Conservation (phyloP, 2,329 filamentous ascomycete species). For the Clonostachys chloroleuca region DNA sequence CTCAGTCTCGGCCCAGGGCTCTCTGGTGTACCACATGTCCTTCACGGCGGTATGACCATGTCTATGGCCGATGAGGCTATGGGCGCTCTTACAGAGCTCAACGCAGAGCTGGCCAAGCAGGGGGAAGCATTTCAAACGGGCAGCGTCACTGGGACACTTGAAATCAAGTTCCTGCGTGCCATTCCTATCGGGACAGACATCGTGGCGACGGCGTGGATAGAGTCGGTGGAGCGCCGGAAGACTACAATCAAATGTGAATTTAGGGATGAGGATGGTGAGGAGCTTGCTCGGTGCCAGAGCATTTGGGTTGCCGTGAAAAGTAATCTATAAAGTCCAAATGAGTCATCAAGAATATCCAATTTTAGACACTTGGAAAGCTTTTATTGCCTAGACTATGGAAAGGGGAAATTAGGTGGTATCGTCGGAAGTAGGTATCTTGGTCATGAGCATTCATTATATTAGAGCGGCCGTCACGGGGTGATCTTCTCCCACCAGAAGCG, state of each 20-base stretch:
- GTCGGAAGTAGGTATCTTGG: too few relatives aligned
- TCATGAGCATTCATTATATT: too few relatives aligned
- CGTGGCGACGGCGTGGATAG: conserved; percentile 20
- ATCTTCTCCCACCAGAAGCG: too few relatives aligned
- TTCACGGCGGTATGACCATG: conserved; percentile 28
- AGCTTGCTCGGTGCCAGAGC: conserved; percentile 21
- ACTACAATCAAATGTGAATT: conserved; percentile 20
- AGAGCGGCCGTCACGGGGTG: too few relatives aligned
- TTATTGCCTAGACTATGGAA: too few relatives aligned
- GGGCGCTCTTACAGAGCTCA: conserved; percentile 27
- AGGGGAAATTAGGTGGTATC: too few relatives aligned
- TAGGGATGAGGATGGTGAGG: conserved; percentile 16
- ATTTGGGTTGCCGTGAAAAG: conserved; percentile 23
- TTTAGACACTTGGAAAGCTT: too few relatives aligned
- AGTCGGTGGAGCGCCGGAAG: conserved; percentile 25
- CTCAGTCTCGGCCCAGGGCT: conserved; percentile 24
- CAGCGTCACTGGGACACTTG: conserved; percentile 25
- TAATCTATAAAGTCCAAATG: conserved; percentile 3
- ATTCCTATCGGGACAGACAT: conserved; percentile 20
- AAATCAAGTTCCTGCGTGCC: conserved; percentile 25
- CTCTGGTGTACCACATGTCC: conserved; percentile 20
- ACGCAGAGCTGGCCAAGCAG: conserved; percentile 21
- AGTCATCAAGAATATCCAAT: too few relatives aligned
- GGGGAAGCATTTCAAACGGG: conserved; percentile 15
- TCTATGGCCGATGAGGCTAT: conserved; percentile 29